These are phyloP conservation scores for Aureobasidium sp. DNA, from an alignment of 2,329 filamentous ascomycete species.

Conservation along the genomic window DNA sequence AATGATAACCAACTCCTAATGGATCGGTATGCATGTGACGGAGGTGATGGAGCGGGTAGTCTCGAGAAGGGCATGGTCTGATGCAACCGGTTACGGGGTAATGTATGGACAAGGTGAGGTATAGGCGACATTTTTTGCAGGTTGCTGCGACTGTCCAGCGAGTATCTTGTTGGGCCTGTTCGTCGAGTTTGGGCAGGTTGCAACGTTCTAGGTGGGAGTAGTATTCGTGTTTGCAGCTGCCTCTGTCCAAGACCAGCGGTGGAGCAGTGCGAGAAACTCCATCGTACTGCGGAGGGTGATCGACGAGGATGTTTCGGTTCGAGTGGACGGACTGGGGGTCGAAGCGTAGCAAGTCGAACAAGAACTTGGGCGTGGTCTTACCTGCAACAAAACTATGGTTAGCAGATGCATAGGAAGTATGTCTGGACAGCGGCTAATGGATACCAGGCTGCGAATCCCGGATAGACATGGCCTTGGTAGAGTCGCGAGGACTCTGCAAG, in stretches of 20 bases:
- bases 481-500: background rate
- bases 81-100: constrained; percentile 35
- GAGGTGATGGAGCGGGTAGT: constrained; percentile 58
- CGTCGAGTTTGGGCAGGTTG: constrained; percentile 38
- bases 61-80: constrained; percentile 40
- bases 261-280: constrained; percentile 27
- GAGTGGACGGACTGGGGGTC: constrained; percentile 35
- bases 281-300: constrained; percentile 49
- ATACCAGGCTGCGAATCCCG: constrained; percentile 18
- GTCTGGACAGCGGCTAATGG: constrained; percentile 20
- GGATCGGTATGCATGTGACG: background rate
- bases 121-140: constrained; percentile 55
- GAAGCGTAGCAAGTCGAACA: constrained; percentile 46
- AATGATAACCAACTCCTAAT: constrained; percentile 37
- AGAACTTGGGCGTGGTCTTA: constrained; percentile 45
- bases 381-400: constrained; percentile 32
- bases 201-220: constrained; percentile 51
- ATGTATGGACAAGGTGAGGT: constrained; percentile 53
- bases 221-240: constrained; percentile 55
- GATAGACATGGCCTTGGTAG: constrained; percentile 14
- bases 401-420: background rate
- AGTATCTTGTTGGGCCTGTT: constrained; percentile 32
- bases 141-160: constrained; percentile 53
- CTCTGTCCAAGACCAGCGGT: constrained; percentile 29
- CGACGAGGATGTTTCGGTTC: constrained; percentile 44